Evolutionary conservation across 2,329 filamentous ascomycete genomes (phyloP), one percentile per base, ranked within the genome.

Genomic region (Graphilbum ipis-grandicollis): DNA sequence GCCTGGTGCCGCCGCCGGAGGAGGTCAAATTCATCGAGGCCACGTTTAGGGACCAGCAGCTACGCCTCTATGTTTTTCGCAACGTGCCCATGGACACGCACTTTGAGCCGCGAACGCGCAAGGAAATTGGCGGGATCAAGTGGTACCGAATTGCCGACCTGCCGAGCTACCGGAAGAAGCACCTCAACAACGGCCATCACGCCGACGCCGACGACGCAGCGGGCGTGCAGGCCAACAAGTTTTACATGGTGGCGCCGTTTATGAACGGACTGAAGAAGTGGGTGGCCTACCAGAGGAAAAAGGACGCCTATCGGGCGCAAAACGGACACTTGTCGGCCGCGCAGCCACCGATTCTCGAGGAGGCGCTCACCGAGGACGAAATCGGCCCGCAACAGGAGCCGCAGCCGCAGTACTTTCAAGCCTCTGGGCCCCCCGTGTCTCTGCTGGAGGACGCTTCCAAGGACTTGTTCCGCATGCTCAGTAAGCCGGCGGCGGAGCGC

Each of bases 201-300:
- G 65, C 71, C 14, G 66, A 74, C n/a, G 66, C 72, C 32, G 62
- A 61, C 13, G 62, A 61, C 10, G 64, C 68, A 26, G 65, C 69
- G 12, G 57, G 71, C 12, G 59, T 60, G 13, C 57, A 65, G 3
- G 82, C 79, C 30, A 85, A 82, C 54, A 94, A 88, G 51, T 96
- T 94, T 54, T 98, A 94, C 58, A 94, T 96, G 83, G 90, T 98
- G 15, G 85, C 85, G 0, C 86, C 88, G 0, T 98, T 98, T 52
- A 63, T 96, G 38, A 75, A 75, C 1, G 80, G 75, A 6, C 58
- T 98, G 34, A 86, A 84, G 56, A 84, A 83, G 53, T 96, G 86
- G 86, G 84, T 96, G 33, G 63, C 74, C n/a, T 71, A 79, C 44
- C 83, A 93, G 57, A 79, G 73, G 60, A 85, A 78, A 57, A 65